Percentiles rank a stretch among this genome's conserved stretches.
These are phyloP conservation scores for Candida incommunis DNA, from an alignment of 805 yeast genomes.

Conservation along the genomic window DNA sequence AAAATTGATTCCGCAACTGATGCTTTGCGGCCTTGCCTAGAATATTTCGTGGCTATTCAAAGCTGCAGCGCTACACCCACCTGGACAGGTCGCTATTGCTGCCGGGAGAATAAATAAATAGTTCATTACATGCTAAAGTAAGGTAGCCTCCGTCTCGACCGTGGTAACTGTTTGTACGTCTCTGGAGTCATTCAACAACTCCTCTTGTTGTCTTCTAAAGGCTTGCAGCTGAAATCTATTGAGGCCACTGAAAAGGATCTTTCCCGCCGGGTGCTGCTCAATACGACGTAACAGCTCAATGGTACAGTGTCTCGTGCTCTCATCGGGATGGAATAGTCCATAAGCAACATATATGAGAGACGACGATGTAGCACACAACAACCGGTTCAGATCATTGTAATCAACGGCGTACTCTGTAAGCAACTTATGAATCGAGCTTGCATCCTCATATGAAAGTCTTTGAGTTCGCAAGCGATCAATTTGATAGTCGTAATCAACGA, in stretches of 20 bases:
- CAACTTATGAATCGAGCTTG: constrained; percentile 14
- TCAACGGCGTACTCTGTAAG: constrained; percentile 13
- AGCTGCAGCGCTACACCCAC: no score
- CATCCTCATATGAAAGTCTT: constrained; percentile 12
- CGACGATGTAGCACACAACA: constrained; percentile 13
- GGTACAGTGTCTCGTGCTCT: constrained; percentile 12
- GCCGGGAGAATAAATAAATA: no score
- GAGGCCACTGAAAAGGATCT: constrained; percentile 12
- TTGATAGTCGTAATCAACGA: constrained; percentile 18
- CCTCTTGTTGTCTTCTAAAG: constrained; percentile 4
- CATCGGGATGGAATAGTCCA: constrained; percentile 20
- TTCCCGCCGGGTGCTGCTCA: constrained; percentile 17
- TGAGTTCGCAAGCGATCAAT: constrained; percentile 16
- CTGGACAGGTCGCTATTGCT: no score
- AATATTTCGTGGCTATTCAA: no score
- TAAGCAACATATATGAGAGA: constrained; percentile 7
- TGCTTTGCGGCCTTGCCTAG: no score
- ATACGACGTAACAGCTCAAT: constrained; percentile 14
- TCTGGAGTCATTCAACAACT: neutral
- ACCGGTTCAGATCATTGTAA: constrained; percentile 17
- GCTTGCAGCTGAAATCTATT: constrained; percentile 15
- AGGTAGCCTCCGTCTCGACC: neutral
- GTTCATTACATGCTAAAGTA: no score
- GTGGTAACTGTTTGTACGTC: neutral
- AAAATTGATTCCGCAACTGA: no score